phyloP scores from a whole-genome alignment of 2,329 filamentous ascomycete species.

The Leptodontidium sp. region DNA sequence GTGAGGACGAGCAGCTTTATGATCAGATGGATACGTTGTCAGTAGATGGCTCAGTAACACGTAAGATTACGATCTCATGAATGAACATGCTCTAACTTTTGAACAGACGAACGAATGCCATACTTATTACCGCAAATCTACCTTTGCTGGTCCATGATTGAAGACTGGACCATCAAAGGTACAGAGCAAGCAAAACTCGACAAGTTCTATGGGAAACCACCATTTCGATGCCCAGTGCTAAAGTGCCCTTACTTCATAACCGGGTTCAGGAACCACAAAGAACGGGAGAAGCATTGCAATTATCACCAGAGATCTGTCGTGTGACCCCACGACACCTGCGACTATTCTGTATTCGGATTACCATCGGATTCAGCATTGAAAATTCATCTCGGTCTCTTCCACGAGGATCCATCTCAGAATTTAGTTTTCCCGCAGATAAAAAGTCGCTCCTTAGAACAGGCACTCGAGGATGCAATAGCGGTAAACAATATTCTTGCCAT shows the following conservation, averaged over 20 bases:
- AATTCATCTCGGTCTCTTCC: slow-evolving; percentile 12
- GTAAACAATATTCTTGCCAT: slow-evolving; percentile 11
- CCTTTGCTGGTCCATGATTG: neutral
- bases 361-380: slow-evolving; percentile 10
- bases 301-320: neutral
- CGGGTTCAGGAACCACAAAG: neutral
- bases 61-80: neutral
- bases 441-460: slow-evolving; percentile 8
- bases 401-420: neutral
- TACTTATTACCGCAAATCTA: neutral
- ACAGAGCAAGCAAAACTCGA: neutral
- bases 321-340: slow-evolving; percentile 1
- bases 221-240: slow-evolving; percentile 9
- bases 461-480: slow-evolving; percentile 6
- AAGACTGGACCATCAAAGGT: neutral
- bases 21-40: neutral
- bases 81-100: neutral
- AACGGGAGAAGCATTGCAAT: slow-evolving; percentile 10
- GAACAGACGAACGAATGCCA: neutral
- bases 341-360: neutral
- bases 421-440: neutral
- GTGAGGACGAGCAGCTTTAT: neutral
- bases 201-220: neutral
- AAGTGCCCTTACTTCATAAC: slow-evolving; percentile 5
- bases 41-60: neutral